These are phyloP conservation scores for Pleurotus giganteus DNA, from an alignment of 768 basidiomycete genomes.

Conservation along the genomic window DNA sequence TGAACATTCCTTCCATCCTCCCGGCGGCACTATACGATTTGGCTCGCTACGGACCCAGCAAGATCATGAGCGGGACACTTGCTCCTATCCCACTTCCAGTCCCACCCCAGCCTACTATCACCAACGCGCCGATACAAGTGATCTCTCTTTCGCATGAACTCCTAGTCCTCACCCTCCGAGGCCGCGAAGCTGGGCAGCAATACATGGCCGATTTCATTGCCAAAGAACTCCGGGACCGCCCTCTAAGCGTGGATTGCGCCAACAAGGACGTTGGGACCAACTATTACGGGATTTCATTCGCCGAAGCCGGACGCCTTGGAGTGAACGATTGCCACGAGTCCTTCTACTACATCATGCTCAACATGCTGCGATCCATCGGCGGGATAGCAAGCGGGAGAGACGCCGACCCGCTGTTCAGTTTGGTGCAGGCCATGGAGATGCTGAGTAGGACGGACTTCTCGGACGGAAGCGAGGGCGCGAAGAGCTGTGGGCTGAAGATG, in stretches of 20 bases:
- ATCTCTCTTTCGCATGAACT: constrained; percentile 29
- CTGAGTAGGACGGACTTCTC: constrained; percentile 62
- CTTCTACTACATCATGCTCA: constrained; percentile 75
- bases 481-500: constrained; percentile 6
- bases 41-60: constrained; percentile 69
- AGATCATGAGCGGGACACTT: constrained; percentile 55
- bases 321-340: constrained; percentile 54
- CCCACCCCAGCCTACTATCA: constrained; percentile 21
- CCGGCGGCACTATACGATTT: constrained; percentile 75
- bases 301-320: neutral
- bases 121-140: constrained; percentile 5
- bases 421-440: constrained; percentile 71
- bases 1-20: constrained; percentile 55
- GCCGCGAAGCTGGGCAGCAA: constrained; percentile 64
- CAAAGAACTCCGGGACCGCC: constrained; percentile 47
- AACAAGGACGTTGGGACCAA: constrained; percentile 31
- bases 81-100: constrained; percentile 15
- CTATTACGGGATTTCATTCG: neutral
- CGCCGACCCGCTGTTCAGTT: constrained; percentile 70
- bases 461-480: neutral
- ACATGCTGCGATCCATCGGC: constrained; percentile 65
- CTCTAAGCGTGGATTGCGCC: constrained; percentile 47
- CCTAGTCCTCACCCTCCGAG: constrained; percentile 47
- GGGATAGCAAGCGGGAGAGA: constrained; percentile 73
- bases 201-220: constrained; percentile 62